Base-by-base conservation (phyloP, 345 rosid species). In the Arabidopsis arenosa region DNA sequence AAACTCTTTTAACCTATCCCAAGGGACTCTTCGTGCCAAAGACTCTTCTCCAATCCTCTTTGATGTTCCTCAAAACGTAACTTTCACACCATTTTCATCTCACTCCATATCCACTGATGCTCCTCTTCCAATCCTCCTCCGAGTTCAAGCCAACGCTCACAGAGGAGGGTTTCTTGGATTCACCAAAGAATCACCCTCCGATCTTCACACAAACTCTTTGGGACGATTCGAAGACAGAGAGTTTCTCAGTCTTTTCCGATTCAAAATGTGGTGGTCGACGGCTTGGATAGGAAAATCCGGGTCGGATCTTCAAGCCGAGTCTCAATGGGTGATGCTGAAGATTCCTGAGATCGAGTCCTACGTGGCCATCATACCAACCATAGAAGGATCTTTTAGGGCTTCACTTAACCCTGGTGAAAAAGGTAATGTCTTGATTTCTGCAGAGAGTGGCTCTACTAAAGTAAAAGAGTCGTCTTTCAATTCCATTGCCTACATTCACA, bases 211-310 rank as follows among this genome's bases (percentile, higher is more conserved):
- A 43, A 89, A 89, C 83, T 85, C 97, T 32, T 63, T 93, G 44
- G 97, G 98, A 1, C 80, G 80, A 69, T 91, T 91, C 76, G 76
- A 54, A 0, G 79, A 78, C 35, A 73, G 92, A 77, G 85, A 89
- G 2, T 91, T 91, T 49, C 21, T 89, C 35, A 86, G 92, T 58
- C 14, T 88, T 37, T 91, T 93, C 65, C 76, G 98, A 64, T 93
- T 91, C 85, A 93, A 93, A 68, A 89, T 89, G 18, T 93, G 98
- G 97, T 91, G 96, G 96, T 86, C 93, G 5, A 91, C 98, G 17
- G 85, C 88, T 74, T 90, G 97, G 97, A 83, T 86, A 2, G 96
- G 97, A 5, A 78, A 30, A 15, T 85, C 91, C 13, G 97, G 98
- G 62, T 88, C 96, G 44, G 96, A 91, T 80, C 73, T 93, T 75